A percentile compares a stretch with the other conserved stretches of the same genome.
Evolutionary conservation across 2,329 filamentous ascomycete genomes (phyloP).

Genomic region (Fusarium sp.): DNA sequence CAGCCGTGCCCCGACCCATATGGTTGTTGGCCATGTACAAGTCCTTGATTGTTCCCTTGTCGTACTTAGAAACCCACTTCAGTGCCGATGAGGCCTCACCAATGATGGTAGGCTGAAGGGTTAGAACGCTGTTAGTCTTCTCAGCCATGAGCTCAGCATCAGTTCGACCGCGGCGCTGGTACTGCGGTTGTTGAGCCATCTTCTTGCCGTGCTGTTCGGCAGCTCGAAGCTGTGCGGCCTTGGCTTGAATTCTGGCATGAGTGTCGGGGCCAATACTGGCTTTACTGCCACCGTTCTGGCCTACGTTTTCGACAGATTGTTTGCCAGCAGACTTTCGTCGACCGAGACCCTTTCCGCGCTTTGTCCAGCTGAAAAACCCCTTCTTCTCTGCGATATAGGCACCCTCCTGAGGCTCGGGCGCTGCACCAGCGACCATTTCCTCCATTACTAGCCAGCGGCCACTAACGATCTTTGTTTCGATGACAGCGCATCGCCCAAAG

Average conservation of each 20-base stretch:
- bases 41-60: constrained; percentile 87
- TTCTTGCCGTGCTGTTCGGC: constrained; percentile 73
- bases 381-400: constrained; percentile 98
- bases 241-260: constrained; percentile 92
- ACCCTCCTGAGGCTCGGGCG: constrained; percentile 84
- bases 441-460: constrained; percentile 96
- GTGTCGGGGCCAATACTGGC: constrained; percentile 90
- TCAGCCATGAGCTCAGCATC: constrained; percentile 70
- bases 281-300: constrained; percentile 74
- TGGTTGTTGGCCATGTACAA: constrained; percentile 85
- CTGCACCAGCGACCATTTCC: constrained; percentile 94
- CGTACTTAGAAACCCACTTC: constrained; percentile 97
- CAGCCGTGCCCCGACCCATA: constrained; percentile 75
- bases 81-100: constrained; percentile 92
- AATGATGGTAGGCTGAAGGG: constrained; percentile 86
- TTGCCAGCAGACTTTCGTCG: constrained; percentile 81
- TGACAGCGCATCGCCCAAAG: constrained; percentile 92
- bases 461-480: constrained; percentile 86
- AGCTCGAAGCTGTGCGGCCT: constrained; percentile 85
- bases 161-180: constrained; percentile 67
- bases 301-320: constrained; percentile 65
- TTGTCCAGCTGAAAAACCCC: constrained; percentile 90
- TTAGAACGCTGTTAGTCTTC: constrained; percentile 93
- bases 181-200: constrained; percentile 57
- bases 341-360: constrained; percentile 72